Base-by-base conservation (phyloP, 2,329 filamentous ascomycete species). In the Penicillium fuscoglaucum region DNA sequence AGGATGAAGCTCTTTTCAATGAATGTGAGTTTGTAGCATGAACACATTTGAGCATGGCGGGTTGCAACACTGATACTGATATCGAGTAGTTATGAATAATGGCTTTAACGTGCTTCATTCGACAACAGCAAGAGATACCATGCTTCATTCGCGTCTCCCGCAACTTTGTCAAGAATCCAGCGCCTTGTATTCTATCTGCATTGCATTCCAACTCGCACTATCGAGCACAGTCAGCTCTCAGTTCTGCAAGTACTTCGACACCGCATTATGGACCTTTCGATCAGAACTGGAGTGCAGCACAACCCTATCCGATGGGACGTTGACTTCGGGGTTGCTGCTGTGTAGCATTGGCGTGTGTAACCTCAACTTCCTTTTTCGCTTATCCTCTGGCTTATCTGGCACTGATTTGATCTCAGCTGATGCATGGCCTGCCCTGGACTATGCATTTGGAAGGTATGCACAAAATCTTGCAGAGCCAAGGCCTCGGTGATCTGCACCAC, bases 361-460 rank as follows among this genome's bases (percentile, higher is more conserved):
- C 52, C 28, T 12, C 24, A 33, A 24, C 31, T 39, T 10, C 37
- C 29, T 19, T 53, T 45, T 45, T 39, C 13, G 45, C 40, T 29
- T 51, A 17, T 54, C 31, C 33, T 43, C n/a, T 19, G 21, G 9
- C 24, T 13, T 47, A 47, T 54, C 57, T 62, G 15, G 59, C 43
- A 33, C 10, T 21, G 19, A 35, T 33, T 17, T 33, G 8, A 47
- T 35, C 52, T 26, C n/a, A 72, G 70, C 41, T 69, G 24, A 64
- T 72, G 58, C 69, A 70, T 31, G 69, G 69, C 4, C 46, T 68
- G 8, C 65, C 69, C 1, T 73, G 70, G 70, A 70, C 68, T 2
- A 66, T 72, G 58, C 71, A 73, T 52, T 55, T 73, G 2, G 65
- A 68, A 59, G 70, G 70, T 15, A 71, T 73, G 64, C 63, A 72